Conservation (phyloP, 345 rosid genomes). For the Sonneratia caseolaris region DNA sequence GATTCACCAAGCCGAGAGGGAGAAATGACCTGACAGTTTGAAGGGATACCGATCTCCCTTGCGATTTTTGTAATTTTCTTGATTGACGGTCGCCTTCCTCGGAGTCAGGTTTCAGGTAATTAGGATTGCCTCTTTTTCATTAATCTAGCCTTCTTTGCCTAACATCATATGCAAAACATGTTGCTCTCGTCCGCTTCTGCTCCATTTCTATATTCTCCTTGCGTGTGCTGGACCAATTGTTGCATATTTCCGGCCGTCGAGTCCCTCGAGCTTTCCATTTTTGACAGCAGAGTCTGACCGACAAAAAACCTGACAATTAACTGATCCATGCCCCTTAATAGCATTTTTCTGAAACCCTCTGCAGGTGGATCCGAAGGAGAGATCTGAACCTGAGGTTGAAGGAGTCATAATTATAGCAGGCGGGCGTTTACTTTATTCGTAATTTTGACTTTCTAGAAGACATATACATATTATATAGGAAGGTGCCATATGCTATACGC, state of each 20-base stretch:
- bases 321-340: neutral
- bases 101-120: conserved; percentile 30
- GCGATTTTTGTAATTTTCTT: neutral
- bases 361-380: conserved; percentile 5
- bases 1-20: conserved; percentile 46
- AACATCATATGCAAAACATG: neutral
- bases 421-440: neutral
- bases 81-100: conserved; percentile 18
- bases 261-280: neutral
- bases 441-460: neutral
- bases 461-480: neutral
- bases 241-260: no score
- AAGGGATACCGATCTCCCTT: neutral
- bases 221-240: neutral
- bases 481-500: neutral
- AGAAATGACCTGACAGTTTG: conserved; percentile 21
- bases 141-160: neutral
- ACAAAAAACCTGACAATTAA: neutral
- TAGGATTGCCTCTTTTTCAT: neutral
- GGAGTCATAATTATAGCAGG: conserved; percentile 5
- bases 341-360: neutral
- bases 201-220: neutral
- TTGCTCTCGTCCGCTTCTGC: neutral
- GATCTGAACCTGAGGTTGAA: neutral
- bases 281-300: neutral